Conservation (phyloP, 148 eudicot species). For the Rhododendron molle region DNA sequence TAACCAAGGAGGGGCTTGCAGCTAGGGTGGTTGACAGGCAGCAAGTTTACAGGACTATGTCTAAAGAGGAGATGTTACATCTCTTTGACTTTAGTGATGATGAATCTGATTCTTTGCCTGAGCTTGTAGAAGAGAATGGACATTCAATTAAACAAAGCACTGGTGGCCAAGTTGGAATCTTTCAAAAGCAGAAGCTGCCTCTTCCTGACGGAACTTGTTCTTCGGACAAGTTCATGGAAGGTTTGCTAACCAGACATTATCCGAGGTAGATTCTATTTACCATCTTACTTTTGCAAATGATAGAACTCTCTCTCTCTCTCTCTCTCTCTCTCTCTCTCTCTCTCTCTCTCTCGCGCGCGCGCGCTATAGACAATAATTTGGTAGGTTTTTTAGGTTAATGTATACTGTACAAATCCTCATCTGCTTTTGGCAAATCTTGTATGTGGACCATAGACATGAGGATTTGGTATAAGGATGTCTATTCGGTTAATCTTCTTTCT, state of each 20-base stretch:
- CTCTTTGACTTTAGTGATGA: constrained; percentile 90
- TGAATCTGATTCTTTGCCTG: constrained; percentile 47
- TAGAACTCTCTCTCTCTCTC: neutral
- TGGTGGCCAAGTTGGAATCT: constrained; percentile 30
- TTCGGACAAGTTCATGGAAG: constrained; percentile 76
- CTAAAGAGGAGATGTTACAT: constrained; percentile 94
- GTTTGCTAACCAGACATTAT: constrained; percentile 58
- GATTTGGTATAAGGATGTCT: neutral
- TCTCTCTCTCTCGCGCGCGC: no score
- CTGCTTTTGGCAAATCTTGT: neutral
- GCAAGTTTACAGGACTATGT: constrained; percentile 88
- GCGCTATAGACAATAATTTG: neutral
- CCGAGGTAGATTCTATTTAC: constrained; percentile 49
- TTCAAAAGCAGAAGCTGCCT: constrained; percentile 33
- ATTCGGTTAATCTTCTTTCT: neutral
- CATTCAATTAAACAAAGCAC: constrained; percentile 21
- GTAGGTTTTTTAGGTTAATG: neutral
- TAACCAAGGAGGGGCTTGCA: constrained; percentile 95
- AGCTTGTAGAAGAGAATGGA: constrained; percentile 33
- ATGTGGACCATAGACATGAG: neutral
- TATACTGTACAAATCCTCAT: neutral
- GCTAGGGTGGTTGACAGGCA: constrained; percentile 98
- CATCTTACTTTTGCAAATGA: neutral
- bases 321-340: neutral
- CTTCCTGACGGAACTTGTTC: constrained; percentile 49